A percentile compares a stretch with the other conserved stretches of the same genome.
These are phyloP conservation scores for Seminavis robusta DNA, from an alignment of 108 stramenopile genomes.

Conservation along the genomic window DNA sequence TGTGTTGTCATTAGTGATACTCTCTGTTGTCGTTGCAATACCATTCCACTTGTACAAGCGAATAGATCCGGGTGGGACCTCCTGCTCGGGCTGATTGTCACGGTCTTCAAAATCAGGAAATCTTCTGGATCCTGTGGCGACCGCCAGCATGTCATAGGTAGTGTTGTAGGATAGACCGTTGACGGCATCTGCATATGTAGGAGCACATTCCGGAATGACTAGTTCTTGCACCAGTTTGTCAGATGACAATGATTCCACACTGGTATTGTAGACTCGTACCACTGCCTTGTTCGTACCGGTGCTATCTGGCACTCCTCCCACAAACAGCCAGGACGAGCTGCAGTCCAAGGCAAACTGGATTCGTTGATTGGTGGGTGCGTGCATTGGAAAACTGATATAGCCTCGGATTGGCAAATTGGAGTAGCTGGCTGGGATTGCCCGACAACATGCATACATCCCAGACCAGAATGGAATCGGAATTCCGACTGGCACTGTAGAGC, in stretches of 20 bases:
- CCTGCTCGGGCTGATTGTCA: constrained; percentile 21
- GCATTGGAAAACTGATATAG: constrained; percentile 52
- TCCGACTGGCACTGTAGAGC: constrained; percentile 62
- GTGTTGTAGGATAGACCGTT: constrained; percentile 62
- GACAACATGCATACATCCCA: constrained; percentile 81
- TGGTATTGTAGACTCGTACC: constrained; percentile 10
- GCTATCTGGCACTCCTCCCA: constrained; percentile 54
- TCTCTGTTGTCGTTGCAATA: background rate
- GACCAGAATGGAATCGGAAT: constrained; percentile 65
- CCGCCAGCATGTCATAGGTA: constrained; percentile 40
- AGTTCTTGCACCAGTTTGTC: constrained; percentile 19
- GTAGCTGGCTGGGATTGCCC: constrained; percentile 11
- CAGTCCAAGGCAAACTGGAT: constrained; percentile 61
- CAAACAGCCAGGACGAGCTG: constrained; percentile 34
- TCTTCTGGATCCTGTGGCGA: constrained; percentile 50
- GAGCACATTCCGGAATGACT: no score
- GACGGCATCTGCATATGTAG: constrained; percentile 45
- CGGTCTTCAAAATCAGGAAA: constrained; percentile 43
- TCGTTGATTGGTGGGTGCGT: constrained; percentile 77
- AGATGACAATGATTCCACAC: constrained; percentile 5
- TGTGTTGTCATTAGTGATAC: no score
- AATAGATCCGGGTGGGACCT: background rate
- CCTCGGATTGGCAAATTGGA: constrained; percentile 44
- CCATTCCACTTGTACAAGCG: background rate
- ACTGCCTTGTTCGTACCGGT: constrained; percentile 53